Conservation (phyloP, 257 asterid species). For the Ilex aquifolium region DNA sequence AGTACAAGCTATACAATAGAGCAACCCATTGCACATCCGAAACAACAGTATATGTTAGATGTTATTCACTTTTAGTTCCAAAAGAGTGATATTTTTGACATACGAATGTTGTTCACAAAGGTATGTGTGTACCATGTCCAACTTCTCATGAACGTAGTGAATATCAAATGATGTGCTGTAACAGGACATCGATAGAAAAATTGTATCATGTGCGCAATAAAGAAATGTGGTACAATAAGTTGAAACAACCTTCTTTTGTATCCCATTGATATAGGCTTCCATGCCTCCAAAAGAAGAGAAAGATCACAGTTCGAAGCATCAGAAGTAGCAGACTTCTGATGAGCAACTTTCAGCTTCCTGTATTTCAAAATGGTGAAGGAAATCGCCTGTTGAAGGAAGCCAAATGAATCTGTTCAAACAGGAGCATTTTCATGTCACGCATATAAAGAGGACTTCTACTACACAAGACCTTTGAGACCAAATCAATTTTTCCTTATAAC, state of each 20-base stretch:
- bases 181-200: too few species aligned
- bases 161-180: too few species aligned
- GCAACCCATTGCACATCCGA: too few species aligned
- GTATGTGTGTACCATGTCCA: too few species aligned
- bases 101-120: too few species aligned
- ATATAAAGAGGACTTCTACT: background rate
- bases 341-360: constrained; percentile 58
- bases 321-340: constrained; percentile 22
- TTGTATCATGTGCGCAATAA: background rate
- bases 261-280: constrained; percentile 95
- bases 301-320: constrained; percentile 16
- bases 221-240: background rate
- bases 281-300: constrained; percentile 65
- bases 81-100: too few species aligned
- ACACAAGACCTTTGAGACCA: too few species aligned
- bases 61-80: too few species aligned
- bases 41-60: too few species aligned
- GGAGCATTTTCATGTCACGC: constrained; percentile 6
- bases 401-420: background rate
- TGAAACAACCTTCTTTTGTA: constrained; percentile 66
- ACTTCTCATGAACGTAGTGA: too few species aligned
- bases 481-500: too few species aligned
- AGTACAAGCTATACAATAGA: too few species aligned
- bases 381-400: constrained; percentile 52
- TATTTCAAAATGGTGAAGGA: constrained; percentile 68